Percentiles rank a stretch among this genome's conserved stretches.
These are phyloP conservation scores for Juglanconis oblonga DNA, from an alignment of 2,329 filamentous ascomycete genomes.

Conservation along the genomic window DNA sequence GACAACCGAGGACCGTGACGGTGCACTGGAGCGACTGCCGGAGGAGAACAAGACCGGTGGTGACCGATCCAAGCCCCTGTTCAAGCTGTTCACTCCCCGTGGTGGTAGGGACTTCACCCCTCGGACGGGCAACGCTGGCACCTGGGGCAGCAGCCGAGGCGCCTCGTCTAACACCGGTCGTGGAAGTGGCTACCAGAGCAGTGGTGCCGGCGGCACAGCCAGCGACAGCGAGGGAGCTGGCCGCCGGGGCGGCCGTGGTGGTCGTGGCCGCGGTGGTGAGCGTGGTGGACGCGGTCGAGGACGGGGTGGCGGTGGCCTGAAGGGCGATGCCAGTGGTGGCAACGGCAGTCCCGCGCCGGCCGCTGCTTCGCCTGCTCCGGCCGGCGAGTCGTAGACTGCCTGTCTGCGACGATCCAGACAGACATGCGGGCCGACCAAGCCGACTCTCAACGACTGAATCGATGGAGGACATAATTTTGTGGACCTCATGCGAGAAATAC, in stretches of 20 bases:
- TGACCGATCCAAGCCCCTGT: slow-evolving; percentile 74
- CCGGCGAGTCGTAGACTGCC: slow-evolving; percentile 11
- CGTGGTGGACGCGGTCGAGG: slow-evolving; percentile 56
- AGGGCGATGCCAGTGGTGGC: slow-evolving; percentile 50
- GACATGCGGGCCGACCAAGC: background rate
- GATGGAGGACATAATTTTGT: slow-evolving; percentile 2
- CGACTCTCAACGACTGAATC: background rate
- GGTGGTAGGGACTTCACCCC: slow-evolving; percentile 46
- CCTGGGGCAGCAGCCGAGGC: slow-evolving; percentile 66
- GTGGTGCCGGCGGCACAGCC: slow-evolving; percentile 75
- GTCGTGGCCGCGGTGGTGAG: slow-evolving; percentile 52
- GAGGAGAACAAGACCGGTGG: slow-evolving; percentile 74
- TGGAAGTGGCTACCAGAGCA: slow-evolving; percentile 79
- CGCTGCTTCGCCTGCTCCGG: slow-evolving; percentile 46
- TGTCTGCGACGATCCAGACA: background rate
- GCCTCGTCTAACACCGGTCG: slow-evolving; percentile 49
- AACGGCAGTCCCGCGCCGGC: slow-evolving; percentile 51
- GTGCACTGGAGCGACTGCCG: slow-evolving; percentile 70
- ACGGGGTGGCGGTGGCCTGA: slow-evolving; percentile 55
- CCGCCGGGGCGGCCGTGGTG: slow-evolving; percentile 53
- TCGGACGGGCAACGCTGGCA: slow-evolving; percentile 62
- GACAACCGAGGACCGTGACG: slow-evolving; percentile 74
- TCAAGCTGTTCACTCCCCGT: slow-evolving; percentile 78
- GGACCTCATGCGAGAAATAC: background rate
- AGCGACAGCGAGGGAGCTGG: slow-evolving; percentile 61